Conservation (phyloP, 768 basidiomycete genomes). For the Phanerochaete carnosa region DNA sequence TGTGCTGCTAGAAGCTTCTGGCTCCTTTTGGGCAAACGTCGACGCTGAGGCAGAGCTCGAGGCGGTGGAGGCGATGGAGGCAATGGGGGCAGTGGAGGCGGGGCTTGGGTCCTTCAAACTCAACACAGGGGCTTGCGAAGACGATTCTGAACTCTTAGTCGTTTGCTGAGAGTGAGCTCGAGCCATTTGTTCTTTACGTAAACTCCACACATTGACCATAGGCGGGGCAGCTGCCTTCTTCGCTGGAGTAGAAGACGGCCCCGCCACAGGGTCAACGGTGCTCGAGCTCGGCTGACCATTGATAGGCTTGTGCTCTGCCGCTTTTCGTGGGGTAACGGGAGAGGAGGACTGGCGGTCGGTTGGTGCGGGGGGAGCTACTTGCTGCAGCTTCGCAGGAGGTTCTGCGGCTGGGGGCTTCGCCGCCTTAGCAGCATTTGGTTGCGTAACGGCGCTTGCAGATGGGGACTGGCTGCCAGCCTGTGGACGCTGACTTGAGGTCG, state of each 20-base stretch:
- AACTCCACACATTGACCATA: slow-evolving; percentile 39
- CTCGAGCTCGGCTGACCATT: not conserved
- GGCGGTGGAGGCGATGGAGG: slow-evolving; percentile 21
- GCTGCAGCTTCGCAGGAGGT: slow-evolving; percentile 4
- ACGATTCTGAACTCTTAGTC: not conserved
- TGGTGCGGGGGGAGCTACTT: not conserved
- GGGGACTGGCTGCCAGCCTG: slow-evolving; percentile 7
- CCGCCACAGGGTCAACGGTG: not conserved
- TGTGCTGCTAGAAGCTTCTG: not conserved
- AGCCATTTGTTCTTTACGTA: slow-evolving; percentile 36
- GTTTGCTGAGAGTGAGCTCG: not conserved
- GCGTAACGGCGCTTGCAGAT: not conserved
- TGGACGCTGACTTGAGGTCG: slow-evolving; percentile 6
- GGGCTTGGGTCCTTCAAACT: not conserved
- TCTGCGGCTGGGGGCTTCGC: not conserved
- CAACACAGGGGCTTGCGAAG: not conserved
- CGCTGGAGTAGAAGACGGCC: slow-evolving; percentile 25
- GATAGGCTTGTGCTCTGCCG: not conserved
- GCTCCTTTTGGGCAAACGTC: slow-evolving; percentile 12
- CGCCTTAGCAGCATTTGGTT: slow-evolving; percentile 1
- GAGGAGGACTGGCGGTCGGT: not conserved
- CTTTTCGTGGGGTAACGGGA: not conserved
- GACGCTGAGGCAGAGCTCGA: slow-evolving; percentile 12
- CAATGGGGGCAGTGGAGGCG: not conserved
- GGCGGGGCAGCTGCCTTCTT: slow-evolving; percentile 20